Conservation (phyloP, 345 rosid genomes). For the Citrus maxima region DNA sequence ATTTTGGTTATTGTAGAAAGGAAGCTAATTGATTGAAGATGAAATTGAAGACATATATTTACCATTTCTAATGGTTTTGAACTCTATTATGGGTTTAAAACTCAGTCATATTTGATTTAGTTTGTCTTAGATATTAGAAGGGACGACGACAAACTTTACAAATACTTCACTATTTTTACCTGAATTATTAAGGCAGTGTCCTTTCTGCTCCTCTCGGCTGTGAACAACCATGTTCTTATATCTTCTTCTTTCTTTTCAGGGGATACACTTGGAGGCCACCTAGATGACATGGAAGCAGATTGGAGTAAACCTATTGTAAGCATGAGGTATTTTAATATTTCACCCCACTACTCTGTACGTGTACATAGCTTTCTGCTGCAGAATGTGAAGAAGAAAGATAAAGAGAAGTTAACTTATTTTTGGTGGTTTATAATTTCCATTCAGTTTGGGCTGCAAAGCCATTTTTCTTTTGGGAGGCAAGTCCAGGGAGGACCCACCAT, state of each 20-base stretch:
- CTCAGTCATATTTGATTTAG: background rate
- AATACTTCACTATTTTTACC: background rate
- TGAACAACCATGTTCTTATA: background rate
- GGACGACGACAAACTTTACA: background rate
- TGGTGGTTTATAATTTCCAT: background rate
- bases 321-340: conserved; percentile 57
- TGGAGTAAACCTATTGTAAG: conserved; percentile 97
- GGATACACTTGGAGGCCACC: conserved; percentile 93
- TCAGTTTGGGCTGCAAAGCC: conserved; percentile 93
- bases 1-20: background rate
- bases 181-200: background rate
- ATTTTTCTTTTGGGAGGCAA: conserved; percentile 93
- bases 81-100: background rate
- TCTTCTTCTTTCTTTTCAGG: conserved; percentile 35
- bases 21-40: background rate
- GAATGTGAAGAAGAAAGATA: background rate
- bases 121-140: background rate
- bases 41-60: background rate
- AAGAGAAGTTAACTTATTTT: background rate
- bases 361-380: background rate
- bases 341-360: background rate
- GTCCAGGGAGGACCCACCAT: conserved; percentile 66
- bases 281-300: conserved; percentile 95
- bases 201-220: background rate
- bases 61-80: background rate